A percentile compares a stretch with the other conserved stretches of the same genome.
Evolutionary conservation across 2,329 filamentous ascomycete species (phyloP).

Genomic region (Colletotrichum acutatum): DNA sequence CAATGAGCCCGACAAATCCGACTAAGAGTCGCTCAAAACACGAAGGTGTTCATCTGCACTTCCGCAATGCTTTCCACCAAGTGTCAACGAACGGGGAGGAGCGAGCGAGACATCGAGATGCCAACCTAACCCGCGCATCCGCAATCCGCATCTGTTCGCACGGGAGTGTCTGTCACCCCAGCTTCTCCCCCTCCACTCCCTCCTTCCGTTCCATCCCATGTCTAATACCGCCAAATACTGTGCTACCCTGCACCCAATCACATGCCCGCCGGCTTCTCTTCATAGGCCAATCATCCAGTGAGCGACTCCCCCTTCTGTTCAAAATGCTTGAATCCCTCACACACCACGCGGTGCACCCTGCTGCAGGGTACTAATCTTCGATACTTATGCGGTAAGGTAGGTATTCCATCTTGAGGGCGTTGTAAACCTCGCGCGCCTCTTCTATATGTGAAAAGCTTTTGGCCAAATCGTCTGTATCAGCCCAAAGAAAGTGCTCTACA

Average conservation of each 20-base stretch:
- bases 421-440: neutral
- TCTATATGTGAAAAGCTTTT: neutral
- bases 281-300: constrained; percentile 6
- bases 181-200: neutral
- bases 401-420: no score
- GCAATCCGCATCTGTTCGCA: constrained; percentile 5
- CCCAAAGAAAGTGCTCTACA: neutral
- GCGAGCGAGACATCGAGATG: neutral
- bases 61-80: neutral
- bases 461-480: neutral
- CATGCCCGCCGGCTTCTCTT: neutral
- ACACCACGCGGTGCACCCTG: neutral
- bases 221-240: constrained; percentile 6
- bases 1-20: neutral
- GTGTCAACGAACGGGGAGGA: neutral
- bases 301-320: constrained; percentile 17
- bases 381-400: neutral
- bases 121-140: neutral
- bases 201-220: constrained; percentile 20
- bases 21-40: neutral
- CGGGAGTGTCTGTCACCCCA: constrained; percentile 28
- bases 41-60: neutral
- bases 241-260: constrained; percentile 26
- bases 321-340: neutral
- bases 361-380: neutral